phyloP scores from a whole-genome alignment of 345 rosid species.

The Eucalyptus regnans region DNA sequence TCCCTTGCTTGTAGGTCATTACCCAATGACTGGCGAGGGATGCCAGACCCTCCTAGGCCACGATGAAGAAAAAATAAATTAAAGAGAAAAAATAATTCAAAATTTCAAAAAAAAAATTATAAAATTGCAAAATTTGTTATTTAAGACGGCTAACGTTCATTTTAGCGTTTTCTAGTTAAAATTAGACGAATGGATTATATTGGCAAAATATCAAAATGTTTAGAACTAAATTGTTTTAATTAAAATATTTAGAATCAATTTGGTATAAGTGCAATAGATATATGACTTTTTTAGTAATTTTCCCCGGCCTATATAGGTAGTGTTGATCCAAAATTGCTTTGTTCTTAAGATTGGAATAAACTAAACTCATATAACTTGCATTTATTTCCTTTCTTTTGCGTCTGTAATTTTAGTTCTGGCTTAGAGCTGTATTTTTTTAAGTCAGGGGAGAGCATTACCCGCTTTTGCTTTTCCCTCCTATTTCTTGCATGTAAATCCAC shows the following conservation, averaged over 20 bases:
- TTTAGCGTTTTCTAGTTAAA: too few species aligned
- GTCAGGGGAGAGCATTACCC: background rate
- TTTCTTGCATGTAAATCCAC: background rate
- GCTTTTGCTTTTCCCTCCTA: background rate
- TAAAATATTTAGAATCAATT: accelerated
- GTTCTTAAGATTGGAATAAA: background rate
- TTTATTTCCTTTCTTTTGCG: background rate
- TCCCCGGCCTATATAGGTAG: accelerated
- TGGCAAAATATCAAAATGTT: accelerated
- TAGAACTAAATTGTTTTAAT: too few species aligned
- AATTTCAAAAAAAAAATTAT: too few species aligned
- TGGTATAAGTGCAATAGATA: background rate
- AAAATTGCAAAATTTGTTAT: too few species aligned
- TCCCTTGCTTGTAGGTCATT: accelerated
- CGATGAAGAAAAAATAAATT: too few species aligned
- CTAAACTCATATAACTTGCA: background rate
- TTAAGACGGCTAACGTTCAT: accelerated
- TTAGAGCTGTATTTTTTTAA: background rate
- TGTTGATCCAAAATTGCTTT: background rate
- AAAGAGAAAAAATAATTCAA: too few species aligned
- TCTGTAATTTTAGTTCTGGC: background rate
- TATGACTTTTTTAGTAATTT: too few species aligned
- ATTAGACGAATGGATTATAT: accelerated
- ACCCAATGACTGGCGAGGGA: accelerated
- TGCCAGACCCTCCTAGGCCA: accelerated